Evolutionary conservation across 2,329 filamentous ascomycete genomes (phyloP).

Genomic region (Elsinoe batatas): DNA sequence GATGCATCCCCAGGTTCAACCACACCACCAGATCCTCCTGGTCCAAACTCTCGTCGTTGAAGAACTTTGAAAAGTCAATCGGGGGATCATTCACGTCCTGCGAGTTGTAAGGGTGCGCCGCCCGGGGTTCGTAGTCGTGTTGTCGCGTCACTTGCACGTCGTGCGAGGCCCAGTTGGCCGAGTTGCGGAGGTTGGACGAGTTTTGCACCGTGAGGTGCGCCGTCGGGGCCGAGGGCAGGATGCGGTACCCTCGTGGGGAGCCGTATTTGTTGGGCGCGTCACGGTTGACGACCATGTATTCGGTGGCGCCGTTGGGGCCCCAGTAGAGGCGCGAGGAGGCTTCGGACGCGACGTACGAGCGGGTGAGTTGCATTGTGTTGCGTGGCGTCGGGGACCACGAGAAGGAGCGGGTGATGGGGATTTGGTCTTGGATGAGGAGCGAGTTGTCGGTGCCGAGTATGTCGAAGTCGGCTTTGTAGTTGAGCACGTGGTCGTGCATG

Average conservation of each 20-base stretch:
- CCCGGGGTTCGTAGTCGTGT: constrained; percentile 37
- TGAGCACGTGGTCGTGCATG: constrained; percentile 49
- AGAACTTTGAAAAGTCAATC: constrained; percentile 36
- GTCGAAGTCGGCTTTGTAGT: constrained; percentile 47
- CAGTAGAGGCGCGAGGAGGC: constrained; percentile 37
- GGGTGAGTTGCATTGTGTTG: constrained; percentile 45
- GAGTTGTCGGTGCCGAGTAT: constrained; percentile 41
- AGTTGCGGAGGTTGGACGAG: constrained; percentile 19
- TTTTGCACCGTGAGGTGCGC: constrained; percentile 23
- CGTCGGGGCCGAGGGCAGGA: constrained; percentile 29
- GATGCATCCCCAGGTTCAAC: constrained; percentile 50
- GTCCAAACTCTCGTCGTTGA: constrained; percentile 34
- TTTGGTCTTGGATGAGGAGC: constrained; percentile 25
- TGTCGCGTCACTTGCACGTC: constrained; percentile 35
- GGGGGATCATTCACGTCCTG: constrained; percentile 32
- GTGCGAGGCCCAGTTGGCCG: constrained; percentile 29
- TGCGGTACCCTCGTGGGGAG: constrained; percentile 43
- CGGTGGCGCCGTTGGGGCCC: constrained; percentile 37
- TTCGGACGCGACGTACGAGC: constrained; percentile 30
- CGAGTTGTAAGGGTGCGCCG: constrained; percentile 29
- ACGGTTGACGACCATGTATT: constrained; percentile 44
- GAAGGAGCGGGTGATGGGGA: constrained; percentile 29
- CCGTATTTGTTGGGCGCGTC: constrained; percentile 41
- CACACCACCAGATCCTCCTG: constrained; percentile 43
- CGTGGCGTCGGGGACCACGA: constrained; percentile 41